These are phyloP conservation scores for Tetrahymena elliotti DNA, from an alignment of 73 alveolate species.

Conservation along the genomic window DNA sequence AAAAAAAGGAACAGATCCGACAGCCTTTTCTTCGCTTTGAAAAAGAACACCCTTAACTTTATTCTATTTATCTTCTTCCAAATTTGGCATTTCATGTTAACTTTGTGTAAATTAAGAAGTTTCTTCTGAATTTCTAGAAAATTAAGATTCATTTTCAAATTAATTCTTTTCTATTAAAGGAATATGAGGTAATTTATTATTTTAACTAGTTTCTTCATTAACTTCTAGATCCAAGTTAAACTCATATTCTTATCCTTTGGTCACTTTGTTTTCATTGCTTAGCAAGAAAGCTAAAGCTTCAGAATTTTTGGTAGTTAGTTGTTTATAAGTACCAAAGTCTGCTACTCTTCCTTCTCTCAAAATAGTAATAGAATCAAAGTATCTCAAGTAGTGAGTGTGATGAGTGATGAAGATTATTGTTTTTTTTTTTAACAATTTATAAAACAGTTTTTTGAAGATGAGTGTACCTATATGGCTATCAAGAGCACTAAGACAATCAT, in stretches of 20 bases:
- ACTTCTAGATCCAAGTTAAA: conserved; percentile 9
- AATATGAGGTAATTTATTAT: neutral
- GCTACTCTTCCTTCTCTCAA: conserved; percentile 66
- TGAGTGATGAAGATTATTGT: conserved; percentile 88
- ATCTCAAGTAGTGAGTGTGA: conserved; percentile 63
- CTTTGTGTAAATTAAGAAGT: neutral
- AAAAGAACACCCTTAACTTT: neutral
- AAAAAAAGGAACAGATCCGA: neutral
- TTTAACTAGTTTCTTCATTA: neutral
- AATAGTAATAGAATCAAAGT: conserved; percentile 67
- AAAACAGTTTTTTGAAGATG: conserved; percentile 64
- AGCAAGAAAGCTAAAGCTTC: neutral
- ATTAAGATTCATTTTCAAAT: neutral
- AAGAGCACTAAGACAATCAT: conserved; percentile 89
- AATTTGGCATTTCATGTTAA: neutral
- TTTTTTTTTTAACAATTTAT: conserved; percentile 61
- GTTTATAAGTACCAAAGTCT: conserved; percentile 42
- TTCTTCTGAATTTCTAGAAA: neutral
- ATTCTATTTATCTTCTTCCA: neutral
- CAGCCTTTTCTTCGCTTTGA: neutral
- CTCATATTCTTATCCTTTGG: conserved; percentile 27
- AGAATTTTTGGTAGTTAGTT: neutral
- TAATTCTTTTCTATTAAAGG: neutral
- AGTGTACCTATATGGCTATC: conserved; percentile 82
- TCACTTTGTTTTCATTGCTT: neutral